Base-by-base conservation (phyloP, 352 stramenopile species). In the Pythium sp. region DNA sequence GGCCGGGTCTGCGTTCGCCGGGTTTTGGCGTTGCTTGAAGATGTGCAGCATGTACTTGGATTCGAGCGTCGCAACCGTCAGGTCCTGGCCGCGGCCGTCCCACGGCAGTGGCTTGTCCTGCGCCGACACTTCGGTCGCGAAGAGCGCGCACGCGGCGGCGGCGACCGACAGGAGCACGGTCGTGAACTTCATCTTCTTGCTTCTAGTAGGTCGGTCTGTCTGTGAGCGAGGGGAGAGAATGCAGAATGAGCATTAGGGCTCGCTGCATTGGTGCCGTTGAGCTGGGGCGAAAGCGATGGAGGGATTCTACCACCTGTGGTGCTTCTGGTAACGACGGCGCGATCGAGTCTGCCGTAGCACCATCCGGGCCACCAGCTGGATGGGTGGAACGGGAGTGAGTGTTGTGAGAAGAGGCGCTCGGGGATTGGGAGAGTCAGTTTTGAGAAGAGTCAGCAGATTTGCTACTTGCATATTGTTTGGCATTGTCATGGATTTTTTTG, bases 11-110 rank as follows among this genome's bases (percentile, higher is more conserved):
- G 72, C 78, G 20, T 71, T 72, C 38, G 71, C 74, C 57, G 65
- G 67, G 58, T 76, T 78, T 69, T 88, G 74, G 56, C 81, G 83
- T 72, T 84, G 78, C 72, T 74, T 87, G 26, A 91, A 72, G 70
- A 91, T 91, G 64, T 91, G 83, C 41, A 78, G 79, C 76, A 81
- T 69, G 72, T 82, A 90, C 71, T 91, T 82, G 68, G 73, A 65
- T 28, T 71, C 76, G 49, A 90, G 78, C 57, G 79, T 87, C 30
- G 62, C 68, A 58, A 87, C 81, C 15, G 79, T 86, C 15, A 91
- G 55, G 68, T 81, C 72, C 26, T 86, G 64, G 56, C 73, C 81
- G 22, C 78, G 79, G 59, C 81, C 83, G 69, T 86, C 75, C 81
- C 81, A 91, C 5, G 83, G 83, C 55, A 91, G 69, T 26, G 69